Base-by-base conservation (phyloP, 164 flowering plant genomes). In the Tetracentron sinense region DNA sequence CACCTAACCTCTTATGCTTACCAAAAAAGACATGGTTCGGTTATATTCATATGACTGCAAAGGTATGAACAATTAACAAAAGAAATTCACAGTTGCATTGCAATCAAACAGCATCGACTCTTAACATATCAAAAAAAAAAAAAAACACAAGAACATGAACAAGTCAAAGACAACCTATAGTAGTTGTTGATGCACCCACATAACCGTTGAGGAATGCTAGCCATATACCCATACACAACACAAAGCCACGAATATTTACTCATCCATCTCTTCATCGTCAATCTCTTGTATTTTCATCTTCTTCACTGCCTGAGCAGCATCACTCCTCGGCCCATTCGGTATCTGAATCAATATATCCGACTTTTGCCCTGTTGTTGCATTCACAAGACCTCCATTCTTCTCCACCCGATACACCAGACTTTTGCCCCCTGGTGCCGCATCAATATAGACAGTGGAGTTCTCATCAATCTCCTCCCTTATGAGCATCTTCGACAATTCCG, bases 381-480 rank as follows among this genome's bases (percentile, higher is more conserved):
- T 76, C 33, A 81, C 87, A 6, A 81, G 54, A 2, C 89, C 89
- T 6, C 82, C 92, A 64, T 79, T 82, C 76, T 66, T 81, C 35
- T 84, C 89, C 7, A 86, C 84, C n/a, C 66, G 5, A 22, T 64
- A 70, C 2, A 30, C 12, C 16, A 64, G 42, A 57, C 31, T 63
- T 15, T 56, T 51, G 4, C 79, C 80, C 0, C 65, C 72, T 0
- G 68, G 58, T 0, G 68, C 80, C 0, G 83, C 89, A 52, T 90
- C 96, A 2, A 90, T 85, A 53, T 78, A 90, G 0, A 92, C 96
- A 0, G 96, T 92, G 0, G 96, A 85, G 82, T 86, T 89, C 79
- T 90, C 98, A 60, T 90, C 98, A 0, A 92, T 90, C 51, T 88
- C 96, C 56, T 77, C 93, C 63, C 71, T 69, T 0, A 92, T 42